These are phyloP conservation scores for Forsythia suspensa DNA, from an alignment of 257 asterid species.

Conservation along the genomic window DNA sequence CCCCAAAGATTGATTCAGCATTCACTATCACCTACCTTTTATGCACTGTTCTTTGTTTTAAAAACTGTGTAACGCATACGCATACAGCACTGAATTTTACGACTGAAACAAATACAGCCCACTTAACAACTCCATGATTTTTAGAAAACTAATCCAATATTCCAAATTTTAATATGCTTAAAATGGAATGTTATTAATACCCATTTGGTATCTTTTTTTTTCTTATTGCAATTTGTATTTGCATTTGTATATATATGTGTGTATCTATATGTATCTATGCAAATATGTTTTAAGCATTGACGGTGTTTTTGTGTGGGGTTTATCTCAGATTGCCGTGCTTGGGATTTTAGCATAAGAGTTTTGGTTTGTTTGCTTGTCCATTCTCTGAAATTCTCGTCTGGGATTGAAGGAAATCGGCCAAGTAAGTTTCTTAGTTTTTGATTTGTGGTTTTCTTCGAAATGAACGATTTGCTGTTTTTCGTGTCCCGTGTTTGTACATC, in stretches of 20 bases:
- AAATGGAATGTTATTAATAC: constrained; percentile 21
- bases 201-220: constrained; percentile 17
- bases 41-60: background rate
- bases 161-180: constrained; percentile 16
- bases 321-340: constrained; percentile 22
- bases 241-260: background rate
- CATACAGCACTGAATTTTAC: background rate
- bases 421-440: constrained; percentile 19
- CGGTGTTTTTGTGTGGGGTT: constrained; percentile 12
- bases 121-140: constrained; percentile 21
- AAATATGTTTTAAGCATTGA: background rate
- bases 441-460: constrained; percentile 1
- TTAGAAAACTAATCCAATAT: constrained; percentile 12
- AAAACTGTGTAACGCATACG: background rate
- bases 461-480: background rate
- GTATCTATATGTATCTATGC: background rate
- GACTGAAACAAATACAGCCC: background rate
- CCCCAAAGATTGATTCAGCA: constrained; percentile 4
- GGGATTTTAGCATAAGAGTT: constrained; percentile 16
- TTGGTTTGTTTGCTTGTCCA: constrained; percentile 8
- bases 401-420: constrained; percentile 2
- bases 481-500: background rate
- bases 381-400: constrained; percentile 18
- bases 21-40: constrained; percentile 20
- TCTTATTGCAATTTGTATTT: background rate